A percentile compares a stretch with the other conserved stretches of the same genome.
phyloP scores from a whole-genome alignment of 441 rosid species.

The Pelargonium myrrhifolium region DNA sequence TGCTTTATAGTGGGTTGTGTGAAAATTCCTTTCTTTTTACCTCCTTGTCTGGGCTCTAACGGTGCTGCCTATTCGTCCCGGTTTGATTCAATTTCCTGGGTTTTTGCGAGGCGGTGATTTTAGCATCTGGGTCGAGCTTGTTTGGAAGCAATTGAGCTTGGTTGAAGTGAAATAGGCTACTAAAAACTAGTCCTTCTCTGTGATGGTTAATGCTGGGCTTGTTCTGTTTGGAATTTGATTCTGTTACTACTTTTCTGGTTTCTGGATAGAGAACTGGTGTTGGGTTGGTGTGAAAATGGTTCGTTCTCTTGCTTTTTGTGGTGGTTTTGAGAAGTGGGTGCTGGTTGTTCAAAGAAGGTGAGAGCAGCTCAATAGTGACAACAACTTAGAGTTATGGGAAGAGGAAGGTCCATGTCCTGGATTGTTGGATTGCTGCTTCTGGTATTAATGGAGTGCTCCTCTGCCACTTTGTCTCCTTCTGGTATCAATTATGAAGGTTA shows the following conservation, averaged over 20 bases:
- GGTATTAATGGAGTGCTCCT: neutral
- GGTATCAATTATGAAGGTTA: constrained; percentile 2
- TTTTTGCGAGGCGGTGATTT: constrained; percentile 3
- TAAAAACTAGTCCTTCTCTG: neutral
- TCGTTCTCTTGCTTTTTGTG: neutral
- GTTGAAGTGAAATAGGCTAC: neutral
- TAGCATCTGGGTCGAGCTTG: constrained; percentile 3
- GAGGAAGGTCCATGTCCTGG: constrained; percentile 5
- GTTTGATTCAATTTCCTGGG: neutral
- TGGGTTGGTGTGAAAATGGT: constrained; percentile 4
- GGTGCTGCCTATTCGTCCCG: neutral
- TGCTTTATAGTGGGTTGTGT: neutral
- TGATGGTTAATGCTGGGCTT: neutral
- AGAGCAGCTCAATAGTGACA: neutral
- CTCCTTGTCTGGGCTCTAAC: too few relatives aligned
- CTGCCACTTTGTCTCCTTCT: constrained; percentile 4
- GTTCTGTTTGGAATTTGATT: neutral
- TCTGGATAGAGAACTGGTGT: neutral
- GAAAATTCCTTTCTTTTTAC: too few relatives aligned
- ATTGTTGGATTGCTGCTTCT: constrained; percentile 2
- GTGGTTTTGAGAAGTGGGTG: neutral
- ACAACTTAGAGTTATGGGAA: neutral
- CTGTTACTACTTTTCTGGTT: neutral
- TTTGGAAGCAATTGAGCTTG: neutral
- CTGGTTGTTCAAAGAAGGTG: constrained; percentile 2